These are phyloP conservation scores for Strobilomyces dryophilus DNA, from an alignment of 768 basidiomycete genomes.

Conservation along the genomic window DNA sequence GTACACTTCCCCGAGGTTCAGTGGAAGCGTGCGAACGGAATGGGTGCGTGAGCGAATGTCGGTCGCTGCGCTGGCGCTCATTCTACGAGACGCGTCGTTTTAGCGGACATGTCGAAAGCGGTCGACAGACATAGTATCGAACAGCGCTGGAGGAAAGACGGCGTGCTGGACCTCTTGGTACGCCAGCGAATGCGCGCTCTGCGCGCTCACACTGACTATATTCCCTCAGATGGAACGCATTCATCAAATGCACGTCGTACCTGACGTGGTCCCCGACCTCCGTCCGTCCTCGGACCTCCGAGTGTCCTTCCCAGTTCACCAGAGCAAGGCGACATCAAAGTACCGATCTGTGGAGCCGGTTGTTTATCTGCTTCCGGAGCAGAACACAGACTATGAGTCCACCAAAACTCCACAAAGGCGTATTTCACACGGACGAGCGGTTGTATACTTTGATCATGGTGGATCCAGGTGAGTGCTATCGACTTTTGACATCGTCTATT, in stretches of 20 bases:
- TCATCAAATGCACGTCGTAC: slow-evolving; percentile 86
- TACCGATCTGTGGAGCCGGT: slow-evolving; percentile 63
- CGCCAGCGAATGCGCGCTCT: neutral
- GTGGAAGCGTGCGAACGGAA: slow-evolving; percentile 75
- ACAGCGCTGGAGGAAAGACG: slow-evolving; percentile 81
- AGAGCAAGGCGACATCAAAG: slow-evolving; percentile 17
- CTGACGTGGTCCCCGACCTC: slow-evolving; percentile 74
- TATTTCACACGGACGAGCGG: slow-evolving; percentile 76
- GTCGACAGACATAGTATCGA: slow-evolving; percentile 80
- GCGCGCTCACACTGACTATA: neutral
- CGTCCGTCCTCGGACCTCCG: slow-evolving; percentile 74
- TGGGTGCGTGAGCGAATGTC: slow-evolving; percentile 50
- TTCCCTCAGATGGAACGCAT: slow-evolving; percentile 83
- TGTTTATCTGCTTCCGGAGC: slow-evolving; percentile 57
- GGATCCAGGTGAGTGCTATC: slow-evolving; percentile 63
- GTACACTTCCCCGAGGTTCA: slow-evolving; percentile 81
- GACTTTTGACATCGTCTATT: neutral
- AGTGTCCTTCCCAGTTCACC: slow-evolving; percentile 47
- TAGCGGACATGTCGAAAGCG: slow-evolving; percentile 65
- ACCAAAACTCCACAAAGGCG: slow-evolving; percentile 65
- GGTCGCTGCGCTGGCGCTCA: neutral
- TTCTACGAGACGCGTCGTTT: neutral
- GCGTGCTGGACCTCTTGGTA: slow-evolving; percentile 79
- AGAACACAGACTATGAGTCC: slow-evolving; percentile 59
- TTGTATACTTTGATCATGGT: slow-evolving; percentile 87